Percentiles rank a stretch among this genome's conserved stretches.
Evolutionary conservation across 176 grass and related monocot genomes (phyloP).

Genomic region (Coix lacrymajobi): DNA sequence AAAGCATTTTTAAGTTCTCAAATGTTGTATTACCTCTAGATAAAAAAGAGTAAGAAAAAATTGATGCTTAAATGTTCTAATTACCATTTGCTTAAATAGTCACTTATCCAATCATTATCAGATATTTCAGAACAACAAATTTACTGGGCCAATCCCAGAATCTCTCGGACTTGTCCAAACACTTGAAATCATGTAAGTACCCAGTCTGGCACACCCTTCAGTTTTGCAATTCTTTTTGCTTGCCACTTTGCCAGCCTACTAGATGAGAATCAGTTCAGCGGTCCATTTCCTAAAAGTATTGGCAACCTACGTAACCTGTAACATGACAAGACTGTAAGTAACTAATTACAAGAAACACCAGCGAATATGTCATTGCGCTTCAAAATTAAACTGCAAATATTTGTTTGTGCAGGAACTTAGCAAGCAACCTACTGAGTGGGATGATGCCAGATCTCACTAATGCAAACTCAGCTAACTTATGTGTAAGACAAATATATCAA

Average conservation of each 20-base stretch:
- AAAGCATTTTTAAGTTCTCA: slow-evolving; percentile 62
- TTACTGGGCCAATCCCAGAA: slow-evolving; percentile 58
- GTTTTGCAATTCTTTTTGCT: too few relatives aligned
- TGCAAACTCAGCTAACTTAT: slow-evolving; percentile 35
- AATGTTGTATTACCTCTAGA: slow-evolving; percentile 10
- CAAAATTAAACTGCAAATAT: background rate
- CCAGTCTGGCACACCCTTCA: too few relatives aligned
- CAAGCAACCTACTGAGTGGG: slow-evolving; percentile 33
- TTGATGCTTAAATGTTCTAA: slow-evolving; percentile 6
- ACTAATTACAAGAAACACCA: too few relatives aligned
- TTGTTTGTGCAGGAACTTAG: slow-evolving; percentile 38
- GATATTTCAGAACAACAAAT: slow-evolving; percentile 64
- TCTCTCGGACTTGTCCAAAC: slow-evolving; percentile 34
- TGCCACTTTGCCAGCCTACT: too few relatives aligned
- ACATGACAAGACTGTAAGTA: slow-evolving; percentile 63
- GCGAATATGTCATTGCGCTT: background rate
- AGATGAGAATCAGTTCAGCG: slow-evolving; percentile 40
- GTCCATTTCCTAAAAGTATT: slow-evolving; percentile 40
- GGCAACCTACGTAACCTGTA: slow-evolving; percentile 31
- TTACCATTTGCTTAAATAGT: slow-evolving; percentile 1
- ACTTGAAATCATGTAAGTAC: slow-evolving; percentile 60
- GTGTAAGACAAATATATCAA: slow-evolving; percentile 37
- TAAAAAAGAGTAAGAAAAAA: background rate
- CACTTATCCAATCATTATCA: slow-evolving; percentile 29
- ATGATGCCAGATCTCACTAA: too few relatives aligned